These are phyloP conservation scores for Naegleria lovaniensis DNA, from an alignment of 208 protist genomes.

Conservation along the genomic window DNA sequence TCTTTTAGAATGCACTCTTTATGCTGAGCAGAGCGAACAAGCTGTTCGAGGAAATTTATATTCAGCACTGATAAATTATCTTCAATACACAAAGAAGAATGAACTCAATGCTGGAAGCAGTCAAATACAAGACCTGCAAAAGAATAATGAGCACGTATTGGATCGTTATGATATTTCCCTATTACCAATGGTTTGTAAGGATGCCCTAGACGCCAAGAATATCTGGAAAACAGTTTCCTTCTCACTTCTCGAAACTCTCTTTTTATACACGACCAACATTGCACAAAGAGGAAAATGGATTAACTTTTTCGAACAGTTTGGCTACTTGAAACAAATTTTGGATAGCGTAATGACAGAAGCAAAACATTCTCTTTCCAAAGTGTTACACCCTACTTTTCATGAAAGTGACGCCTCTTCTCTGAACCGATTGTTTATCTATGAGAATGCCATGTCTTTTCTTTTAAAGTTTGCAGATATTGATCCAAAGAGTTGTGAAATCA, in stretches of 20 bases:
- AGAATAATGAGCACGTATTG: background rate
- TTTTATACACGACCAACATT: background rate
- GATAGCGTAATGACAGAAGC: background rate
- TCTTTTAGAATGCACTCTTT: background rate
- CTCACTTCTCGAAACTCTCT: background rate
- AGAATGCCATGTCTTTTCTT: background rate
- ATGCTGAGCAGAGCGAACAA: background rate
- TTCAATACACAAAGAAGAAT: background rate
- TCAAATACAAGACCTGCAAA: background rate
- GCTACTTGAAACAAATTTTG: background rate
- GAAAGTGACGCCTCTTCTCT: background rate
- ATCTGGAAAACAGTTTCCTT: constrained; percentile 5
- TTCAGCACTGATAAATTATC: background rate
- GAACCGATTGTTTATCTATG: background rate
- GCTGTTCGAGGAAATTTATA: background rate
- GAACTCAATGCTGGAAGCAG: background rate
- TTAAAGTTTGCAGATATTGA: background rate
- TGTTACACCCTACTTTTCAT: background rate
- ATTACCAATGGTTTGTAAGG: background rate
- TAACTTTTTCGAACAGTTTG: background rate
- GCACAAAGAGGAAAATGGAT: constrained; percentile 11
- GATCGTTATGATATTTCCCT: background rate
- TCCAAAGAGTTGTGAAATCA: background rate
- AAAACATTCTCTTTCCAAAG: background rate
- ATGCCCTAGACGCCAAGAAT: background rate